These are phyloP conservation scores for Aspergillus avenaceus DNA, from an alignment of 495 filamentous ascomycete genomes.

Conservation along the genomic window DNA sequence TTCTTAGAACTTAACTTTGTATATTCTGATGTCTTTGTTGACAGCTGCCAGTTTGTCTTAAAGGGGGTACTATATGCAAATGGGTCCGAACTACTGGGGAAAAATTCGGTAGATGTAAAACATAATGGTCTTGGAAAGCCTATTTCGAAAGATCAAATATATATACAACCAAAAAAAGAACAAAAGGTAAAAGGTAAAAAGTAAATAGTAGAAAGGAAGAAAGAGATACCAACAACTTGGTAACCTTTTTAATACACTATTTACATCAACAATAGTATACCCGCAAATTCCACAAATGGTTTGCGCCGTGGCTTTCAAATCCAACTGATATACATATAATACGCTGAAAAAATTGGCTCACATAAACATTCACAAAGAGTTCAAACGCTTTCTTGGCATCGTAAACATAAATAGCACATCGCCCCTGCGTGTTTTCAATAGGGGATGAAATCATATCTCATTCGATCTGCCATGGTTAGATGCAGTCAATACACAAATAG, in stretches of 20 bases:
- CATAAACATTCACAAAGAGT: neutral
- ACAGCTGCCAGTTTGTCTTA: neutral
- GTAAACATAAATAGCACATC: slow-evolving; percentile 12
- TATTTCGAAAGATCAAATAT: neutral
- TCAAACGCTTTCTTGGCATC: slow-evolving; percentile 12
- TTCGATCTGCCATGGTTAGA: slow-evolving; percentile 33
- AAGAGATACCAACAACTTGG: too few relatives aligned
- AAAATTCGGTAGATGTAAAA: too few relatives aligned
- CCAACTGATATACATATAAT: neutral
- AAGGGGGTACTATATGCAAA: too few relatives aligned
- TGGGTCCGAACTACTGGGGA: too few relatives aligned
- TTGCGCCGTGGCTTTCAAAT: neutral
- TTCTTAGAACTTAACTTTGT: too few relatives aligned
- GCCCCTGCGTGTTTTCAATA: slow-evolving; percentile 21
- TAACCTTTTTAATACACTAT: too few relatives aligned
- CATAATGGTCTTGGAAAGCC: too few relatives aligned
- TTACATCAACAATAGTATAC: too few relatives aligned
- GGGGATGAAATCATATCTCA: slow-evolving; percentile 46
- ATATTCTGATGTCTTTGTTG: neutral
- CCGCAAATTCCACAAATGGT: neutral
- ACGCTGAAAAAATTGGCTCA: neutral
- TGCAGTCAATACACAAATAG: neutral
- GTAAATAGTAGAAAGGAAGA: too few relatives aligned
- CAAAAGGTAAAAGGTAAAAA: too few relatives aligned
- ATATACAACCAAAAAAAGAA: neutral